phyloP scores from a whole-genome alignment of 331 rosid species.

The Spiraea crenata region DNA sequence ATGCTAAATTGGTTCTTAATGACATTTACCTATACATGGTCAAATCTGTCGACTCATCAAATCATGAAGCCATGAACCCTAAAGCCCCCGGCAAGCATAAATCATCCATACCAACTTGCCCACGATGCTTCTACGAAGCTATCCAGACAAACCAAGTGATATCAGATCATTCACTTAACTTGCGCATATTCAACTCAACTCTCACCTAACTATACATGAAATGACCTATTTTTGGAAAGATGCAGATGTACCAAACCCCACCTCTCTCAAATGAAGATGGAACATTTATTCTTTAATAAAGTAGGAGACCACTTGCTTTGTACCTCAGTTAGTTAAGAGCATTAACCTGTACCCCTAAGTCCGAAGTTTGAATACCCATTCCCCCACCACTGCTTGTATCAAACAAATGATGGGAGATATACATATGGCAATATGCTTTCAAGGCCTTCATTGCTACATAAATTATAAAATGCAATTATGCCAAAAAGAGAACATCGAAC shows the following conservation, averaged over 20 bases:
- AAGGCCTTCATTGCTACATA: conserved; percentile 1
- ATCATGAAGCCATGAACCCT: conserved; percentile 8
- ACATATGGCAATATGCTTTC: neutral
- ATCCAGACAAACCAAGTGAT: neutral
- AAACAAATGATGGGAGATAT: neutral
- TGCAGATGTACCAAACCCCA: conserved; percentile 14
- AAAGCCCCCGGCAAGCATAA: conserved; percentile 15
- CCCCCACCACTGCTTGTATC: no score
- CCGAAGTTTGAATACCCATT: no score
- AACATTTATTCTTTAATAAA: neutral
- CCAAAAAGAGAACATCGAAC: no score
- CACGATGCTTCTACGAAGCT: neutral
- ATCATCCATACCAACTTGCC: neutral
- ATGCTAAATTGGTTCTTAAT: neutral
- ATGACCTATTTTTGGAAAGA: neutral
- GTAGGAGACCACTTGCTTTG: no score
- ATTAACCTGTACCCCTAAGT: no score
- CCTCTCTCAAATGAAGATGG: no score
- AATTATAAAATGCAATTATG: neutral
- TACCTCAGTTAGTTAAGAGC: no score
- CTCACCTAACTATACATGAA: neutral
- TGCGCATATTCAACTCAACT: neutral
- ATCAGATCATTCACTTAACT: neutral
- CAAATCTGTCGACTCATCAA: conserved; percentile 15
- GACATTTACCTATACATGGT: neutral